phyloP scores from a whole-genome alignment of 2,329 filamentous ascomycete species.

The Cercospora sesami region DNA sequence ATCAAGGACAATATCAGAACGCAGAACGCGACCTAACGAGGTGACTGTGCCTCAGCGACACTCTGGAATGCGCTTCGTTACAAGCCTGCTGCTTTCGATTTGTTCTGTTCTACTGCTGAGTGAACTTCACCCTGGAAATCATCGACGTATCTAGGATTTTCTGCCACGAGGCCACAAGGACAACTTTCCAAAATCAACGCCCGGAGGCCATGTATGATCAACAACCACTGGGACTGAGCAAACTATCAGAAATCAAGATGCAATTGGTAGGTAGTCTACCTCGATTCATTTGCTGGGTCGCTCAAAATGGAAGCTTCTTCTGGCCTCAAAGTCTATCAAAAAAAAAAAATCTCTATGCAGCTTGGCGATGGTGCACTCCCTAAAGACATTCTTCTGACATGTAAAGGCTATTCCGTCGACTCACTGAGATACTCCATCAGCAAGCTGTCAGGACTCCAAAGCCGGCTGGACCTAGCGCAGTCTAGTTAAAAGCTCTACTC shows the following conservation, averaged over 20 bases:
- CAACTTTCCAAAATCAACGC: background rate
- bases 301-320: no score
- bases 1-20: background rate
- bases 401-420: no score
- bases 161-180: background rate
- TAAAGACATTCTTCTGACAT: no score
- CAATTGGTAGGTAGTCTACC: background rate
- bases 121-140: background rate
- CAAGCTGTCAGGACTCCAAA: no score
- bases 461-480: no score
- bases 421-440: no score
- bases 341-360: no score
- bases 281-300: background rate
- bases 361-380: no score
- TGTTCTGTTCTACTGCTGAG: background rate
- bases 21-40: background rate
- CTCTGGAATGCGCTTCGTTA: background rate
- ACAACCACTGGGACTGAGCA: background rate
- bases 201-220: background rate
- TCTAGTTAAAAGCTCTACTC: no score
- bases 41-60: background rate
- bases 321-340: no score
- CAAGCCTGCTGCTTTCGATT: background rate
- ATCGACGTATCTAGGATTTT: background rate
- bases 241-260: background rate